A percentile compares a stretch with the other conserved stretches of the same genome.
phyloP scores from a whole-genome alignment of 495 filamentous ascomycete species.

The Penicillium goetzii region DNA sequence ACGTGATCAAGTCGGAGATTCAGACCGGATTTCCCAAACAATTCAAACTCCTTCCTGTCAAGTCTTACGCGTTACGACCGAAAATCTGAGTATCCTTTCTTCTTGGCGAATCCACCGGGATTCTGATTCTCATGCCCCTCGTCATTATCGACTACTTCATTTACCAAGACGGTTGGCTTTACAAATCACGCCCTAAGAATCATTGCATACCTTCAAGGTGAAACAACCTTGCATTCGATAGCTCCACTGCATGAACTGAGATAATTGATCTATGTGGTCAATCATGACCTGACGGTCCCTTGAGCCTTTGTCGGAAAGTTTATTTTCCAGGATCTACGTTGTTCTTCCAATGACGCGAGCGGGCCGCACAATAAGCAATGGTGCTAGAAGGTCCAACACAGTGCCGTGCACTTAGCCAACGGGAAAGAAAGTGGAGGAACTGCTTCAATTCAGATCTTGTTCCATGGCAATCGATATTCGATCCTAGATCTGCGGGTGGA shows the following conservation, averaged over 20 bases:
- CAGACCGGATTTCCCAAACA: conserved; percentile 73
- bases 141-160: not conserved
- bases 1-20: conserved; percentile 68
- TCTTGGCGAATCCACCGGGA: not conserved
- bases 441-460: not conserved
- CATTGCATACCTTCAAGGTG: not conserved
- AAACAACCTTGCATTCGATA: not conserved
- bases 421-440: not conserved
- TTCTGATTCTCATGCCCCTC: not conserved
- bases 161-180: not conserved
- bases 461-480: not conserved
- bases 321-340: not conserved
- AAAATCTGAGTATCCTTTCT: conserved; percentile 12
- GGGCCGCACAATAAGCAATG: not conserved
- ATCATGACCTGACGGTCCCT: not conserved
- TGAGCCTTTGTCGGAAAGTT: not conserved
- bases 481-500: not conserved
- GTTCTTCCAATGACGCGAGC: not conserved
- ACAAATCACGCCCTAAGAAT: not conserved
- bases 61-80: conserved; percentile 67
- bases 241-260: not conserved
- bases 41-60: conserved; percentile 68
- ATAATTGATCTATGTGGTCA: not conserved
- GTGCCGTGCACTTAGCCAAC: not conserved
- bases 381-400: not conserved